Conservation (phyloP, 2,329 filamentous ascomycete genomes). For the Diaporthe vaccinii region DNA sequence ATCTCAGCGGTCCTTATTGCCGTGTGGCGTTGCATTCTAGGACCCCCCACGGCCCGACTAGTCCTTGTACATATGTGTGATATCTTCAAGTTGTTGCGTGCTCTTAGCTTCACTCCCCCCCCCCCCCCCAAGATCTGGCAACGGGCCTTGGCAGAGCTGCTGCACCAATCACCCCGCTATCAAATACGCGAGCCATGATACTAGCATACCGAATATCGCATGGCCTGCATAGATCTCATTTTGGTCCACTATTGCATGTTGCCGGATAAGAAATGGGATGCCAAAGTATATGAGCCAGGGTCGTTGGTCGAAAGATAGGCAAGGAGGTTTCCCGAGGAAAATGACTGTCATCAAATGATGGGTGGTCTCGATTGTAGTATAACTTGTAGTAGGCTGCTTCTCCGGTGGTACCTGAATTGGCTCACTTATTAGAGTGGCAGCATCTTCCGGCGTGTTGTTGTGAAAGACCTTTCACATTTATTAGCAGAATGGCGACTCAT, state of each 20-base stretch:
- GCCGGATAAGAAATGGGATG: constrained; percentile 14
- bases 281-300: neutral
- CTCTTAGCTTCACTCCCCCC: constrained; percentile 12
- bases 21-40: constrained; percentile 2
- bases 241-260: constrained; percentile 18
- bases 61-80: constrained; percentile 17
- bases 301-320: neutral
- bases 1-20: neutral
- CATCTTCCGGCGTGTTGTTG: neutral
- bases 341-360: neutral
- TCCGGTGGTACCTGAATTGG: neutral
- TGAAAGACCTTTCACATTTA: neutral
- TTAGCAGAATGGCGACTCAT: neutral
- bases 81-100: constrained; percentile 6
- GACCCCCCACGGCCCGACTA: constrained; percentile 3
- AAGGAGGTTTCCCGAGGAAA: neutral
- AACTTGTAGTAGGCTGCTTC: neutral
- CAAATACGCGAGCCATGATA: constrained; percentile 16
- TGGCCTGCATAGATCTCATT: constrained; percentile 14
- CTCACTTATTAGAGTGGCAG: neutral
- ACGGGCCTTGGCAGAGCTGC: constrained; percentile 1
- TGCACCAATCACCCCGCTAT: constrained; percentile 21
- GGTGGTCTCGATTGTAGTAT: neutral
- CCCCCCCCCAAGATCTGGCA: neutral
- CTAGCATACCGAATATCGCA: neutral